These are phyloP conservation scores for Physocladia obscura DNA, from an alignment of 192 early-diverging fungal genomes.

Conservation along the genomic window DNA sequence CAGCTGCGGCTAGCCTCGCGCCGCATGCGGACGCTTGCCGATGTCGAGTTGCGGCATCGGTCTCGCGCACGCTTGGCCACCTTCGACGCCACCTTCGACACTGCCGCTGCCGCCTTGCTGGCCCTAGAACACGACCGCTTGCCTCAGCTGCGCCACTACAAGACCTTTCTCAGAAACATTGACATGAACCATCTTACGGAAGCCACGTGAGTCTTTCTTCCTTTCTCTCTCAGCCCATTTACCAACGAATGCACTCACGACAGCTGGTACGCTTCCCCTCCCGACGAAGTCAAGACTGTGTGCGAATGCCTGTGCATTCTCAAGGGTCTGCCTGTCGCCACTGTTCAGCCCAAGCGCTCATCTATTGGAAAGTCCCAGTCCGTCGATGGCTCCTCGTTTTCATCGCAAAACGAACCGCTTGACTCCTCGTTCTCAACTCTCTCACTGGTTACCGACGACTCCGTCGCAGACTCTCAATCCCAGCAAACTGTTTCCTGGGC, in stretches of 20 bases:
- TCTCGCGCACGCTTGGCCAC: slow-evolving; percentile 5
- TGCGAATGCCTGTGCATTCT: slow-evolving; percentile 56
- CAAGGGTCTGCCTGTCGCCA: slow-evolving; percentile 18
- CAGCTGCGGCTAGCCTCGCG: slow-evolving; percentile 31
- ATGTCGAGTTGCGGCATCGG: slow-evolving; percentile 35
- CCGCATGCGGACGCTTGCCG: slow-evolving; percentile 30
- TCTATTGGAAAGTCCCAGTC: not conserved
- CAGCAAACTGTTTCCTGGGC: slow-evolving; percentile 34
- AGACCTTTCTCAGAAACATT: slow-evolving; percentile 41
- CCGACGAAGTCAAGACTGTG: slow-evolving; percentile 48
- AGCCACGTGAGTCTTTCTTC: slow-evolving; percentile 17
- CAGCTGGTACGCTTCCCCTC: slow-evolving; percentile 49
- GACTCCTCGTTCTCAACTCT: not conserved
- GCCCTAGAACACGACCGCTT: slow-evolving; percentile 30
- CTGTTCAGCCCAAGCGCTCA: not conserved
- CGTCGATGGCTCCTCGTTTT: not conserved
- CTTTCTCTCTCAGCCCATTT: not conserved
- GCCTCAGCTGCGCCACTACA: slow-evolving; percentile 47
- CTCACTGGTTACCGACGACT: not conserved
- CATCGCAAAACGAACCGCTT: not conserved
- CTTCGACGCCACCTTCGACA: not conserved
- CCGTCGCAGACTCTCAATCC: not conserved
- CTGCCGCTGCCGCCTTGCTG: not conserved
- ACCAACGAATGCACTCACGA: not conserved
- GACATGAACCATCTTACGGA: slow-evolving; percentile 44